Base-by-base conservation (phyloP, 805 yeast genomes). In the Yarrowia bubula region DNA sequence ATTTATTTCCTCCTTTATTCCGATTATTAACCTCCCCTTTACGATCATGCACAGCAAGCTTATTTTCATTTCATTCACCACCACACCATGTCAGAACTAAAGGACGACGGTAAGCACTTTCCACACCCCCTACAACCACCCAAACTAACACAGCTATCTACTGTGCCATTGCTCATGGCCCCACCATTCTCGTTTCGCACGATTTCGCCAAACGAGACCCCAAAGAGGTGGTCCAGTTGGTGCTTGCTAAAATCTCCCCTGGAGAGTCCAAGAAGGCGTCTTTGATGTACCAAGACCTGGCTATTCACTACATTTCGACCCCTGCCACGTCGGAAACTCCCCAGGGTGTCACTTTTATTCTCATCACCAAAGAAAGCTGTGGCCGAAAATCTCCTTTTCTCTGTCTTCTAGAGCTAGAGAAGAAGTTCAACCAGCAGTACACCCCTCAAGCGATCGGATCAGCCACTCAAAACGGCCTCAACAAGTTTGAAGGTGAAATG, bases 291-390 rank as follows among this genome's bases (percentile, higher is more conserved):
- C 75, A 72, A 61, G 70, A 71, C 57, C 64, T 70, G 60, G 66
- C 70, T 22, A 72, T 73, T 38, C 77, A 75, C 66, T 75, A 73
- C 68, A 67, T 73, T 15, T 69, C 76, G n/a, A 66, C 68, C 15
- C 66, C 72, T 13, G 68, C 69, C 7, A 67, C 66, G 28, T 66
- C 65, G 1, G 66, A 65, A 9, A 63, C 66, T 9, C 74, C 75
- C 39, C 62, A 62, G 14, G 77, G 77, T 14, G 51, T 74, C 13
- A 71, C 75, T 13, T 73, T 67, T 62, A 48, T 73, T 17, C 72
- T 68, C 42, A 72, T 75, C 51, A 67, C 71, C 15, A 62, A 64
- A 46, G 66, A 61, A 43, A 33, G 64, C 9, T 65, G 65, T 28
- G 70, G 66, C 4, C 69, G 72, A 42, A 50, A 68, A 55, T 67